Conservation (phyloP, 495 filamentous ascomycete species). For the Neurospora sp. region DNA sequence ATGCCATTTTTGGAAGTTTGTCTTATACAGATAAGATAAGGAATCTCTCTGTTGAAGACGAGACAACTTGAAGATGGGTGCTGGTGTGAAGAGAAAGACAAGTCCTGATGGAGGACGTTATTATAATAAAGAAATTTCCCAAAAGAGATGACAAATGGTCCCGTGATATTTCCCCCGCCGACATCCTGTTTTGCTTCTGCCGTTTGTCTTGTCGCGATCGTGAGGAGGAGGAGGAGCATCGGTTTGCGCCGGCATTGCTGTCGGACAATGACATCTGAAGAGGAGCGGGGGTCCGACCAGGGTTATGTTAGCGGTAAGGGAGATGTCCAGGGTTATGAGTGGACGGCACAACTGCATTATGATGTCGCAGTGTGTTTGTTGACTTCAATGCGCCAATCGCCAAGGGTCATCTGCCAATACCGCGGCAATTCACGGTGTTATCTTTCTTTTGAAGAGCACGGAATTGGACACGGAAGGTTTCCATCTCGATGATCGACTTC, state of each 20-base stretch:
- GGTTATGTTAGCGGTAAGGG: neutral
- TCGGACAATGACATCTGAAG: neutral
- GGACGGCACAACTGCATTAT: neutral
- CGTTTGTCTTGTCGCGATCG: neutral
- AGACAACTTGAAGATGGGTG: neutral
- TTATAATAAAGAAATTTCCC: neutral
- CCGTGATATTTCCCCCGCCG: neutral
- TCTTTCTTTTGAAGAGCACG: neutral
- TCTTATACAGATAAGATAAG: neutral
- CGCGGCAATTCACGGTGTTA: neutral
- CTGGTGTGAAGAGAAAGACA: neutral
- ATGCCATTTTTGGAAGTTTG: conserved; percentile 10
- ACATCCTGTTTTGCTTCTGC: neutral
- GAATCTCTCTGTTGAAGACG: neutral
- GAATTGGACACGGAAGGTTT: neutral
- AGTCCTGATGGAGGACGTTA: neutral
- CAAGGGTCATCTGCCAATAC: neutral
- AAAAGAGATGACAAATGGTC: neutral
- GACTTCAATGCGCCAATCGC: neutral
- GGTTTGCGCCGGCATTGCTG: neutral
- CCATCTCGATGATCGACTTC: neutral
- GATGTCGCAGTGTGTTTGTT: neutral
- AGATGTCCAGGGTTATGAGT: neutral
- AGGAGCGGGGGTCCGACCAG: neutral
- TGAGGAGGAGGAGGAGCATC: neutral